Evolutionary conservation across 2,329 filamentous ascomycete genomes (phyloP).

Genomic region (Penicillium occitanis): DNA sequence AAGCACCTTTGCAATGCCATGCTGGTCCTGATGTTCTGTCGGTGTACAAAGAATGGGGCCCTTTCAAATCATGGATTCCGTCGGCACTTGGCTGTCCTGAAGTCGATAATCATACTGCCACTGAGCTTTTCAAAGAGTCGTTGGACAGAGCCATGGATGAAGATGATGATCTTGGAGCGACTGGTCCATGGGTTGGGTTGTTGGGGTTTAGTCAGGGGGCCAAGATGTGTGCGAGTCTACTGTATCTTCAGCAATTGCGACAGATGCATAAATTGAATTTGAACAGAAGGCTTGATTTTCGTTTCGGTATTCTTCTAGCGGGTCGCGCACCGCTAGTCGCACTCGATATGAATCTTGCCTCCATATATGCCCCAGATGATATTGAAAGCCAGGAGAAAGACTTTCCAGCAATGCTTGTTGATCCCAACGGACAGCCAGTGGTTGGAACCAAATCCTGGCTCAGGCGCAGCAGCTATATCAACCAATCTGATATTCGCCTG

Average conservation of each 20-base stretch:
- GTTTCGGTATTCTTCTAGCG: constrained; percentile 63
- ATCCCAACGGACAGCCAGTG: constrained; percentile 39
- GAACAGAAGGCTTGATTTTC: constrained; percentile 43
- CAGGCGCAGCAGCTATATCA: background rate
- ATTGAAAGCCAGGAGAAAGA: background rate
- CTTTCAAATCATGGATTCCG: constrained; percentile 65
- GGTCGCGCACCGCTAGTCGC: constrained; percentile 60
- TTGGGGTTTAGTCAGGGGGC: constrained; percentile 69
- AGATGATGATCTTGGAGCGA: constrained; percentile 51
- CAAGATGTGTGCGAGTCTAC: constrained; percentile 59
- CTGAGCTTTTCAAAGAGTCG: constrained; percentile 40
- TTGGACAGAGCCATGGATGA: constrained; percentile 44
- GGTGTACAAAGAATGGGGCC: constrained; percentile 66
- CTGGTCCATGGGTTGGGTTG: constrained; percentile 61
- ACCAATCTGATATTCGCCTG: constrained; percentile 31
- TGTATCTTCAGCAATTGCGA: constrained; percentile 60
- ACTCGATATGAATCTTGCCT: constrained; percentile 22
- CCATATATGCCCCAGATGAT: background rate
- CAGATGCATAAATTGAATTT: constrained; percentile 29
- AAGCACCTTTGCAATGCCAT: constrained; percentile 64
- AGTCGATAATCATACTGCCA: constrained; percentile 49
- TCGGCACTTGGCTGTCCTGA: constrained; percentile 60
- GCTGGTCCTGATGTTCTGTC: constrained; percentile 62
- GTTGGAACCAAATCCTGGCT: background rate
- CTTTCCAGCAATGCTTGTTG: background rate